A percentile compares a stretch with the other conserved stretches of the same genome.
These are phyloP conservation scores for Protomyces pachydermus DNA, from an alignment of 1,139 yeast species.

Conservation along the genomic window DNA sequence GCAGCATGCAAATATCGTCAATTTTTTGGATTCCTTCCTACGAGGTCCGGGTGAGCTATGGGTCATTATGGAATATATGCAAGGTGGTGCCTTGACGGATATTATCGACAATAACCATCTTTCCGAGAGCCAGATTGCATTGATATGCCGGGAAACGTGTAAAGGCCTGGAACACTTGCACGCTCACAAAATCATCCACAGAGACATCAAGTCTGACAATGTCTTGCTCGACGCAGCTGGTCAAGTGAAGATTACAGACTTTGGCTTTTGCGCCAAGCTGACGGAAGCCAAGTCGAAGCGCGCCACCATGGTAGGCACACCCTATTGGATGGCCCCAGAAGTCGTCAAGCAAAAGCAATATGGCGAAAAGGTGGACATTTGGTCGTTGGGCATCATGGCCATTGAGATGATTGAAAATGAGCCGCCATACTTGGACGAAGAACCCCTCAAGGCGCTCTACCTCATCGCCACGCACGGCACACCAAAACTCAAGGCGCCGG, in stretches of 20 bases:
- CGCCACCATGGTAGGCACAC: slow-evolving; percentile 98
- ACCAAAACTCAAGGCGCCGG: slow-evolving; percentile 88
- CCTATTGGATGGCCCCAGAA: slow-evolving; percentile 99
- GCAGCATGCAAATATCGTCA: slow-evolving; percentile 85
- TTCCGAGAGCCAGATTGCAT: slow-evolving; percentile 88
- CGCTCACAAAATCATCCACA: slow-evolving; percentile 83
- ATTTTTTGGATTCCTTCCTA: slow-evolving; percentile 79
- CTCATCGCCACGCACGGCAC: slow-evolving; percentile 96
- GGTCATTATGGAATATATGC: slow-evolving; percentile 97
- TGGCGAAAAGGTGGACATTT: slow-evolving; percentile 93
- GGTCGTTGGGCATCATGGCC: slow-evolving; percentile 98
- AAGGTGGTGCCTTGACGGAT: slow-evolving; percentile 83
- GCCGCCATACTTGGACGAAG: slow-evolving; percentile 95
- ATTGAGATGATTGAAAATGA: slow-evolving; percentile 98
- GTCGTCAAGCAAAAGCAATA: slow-evolving; percentile 75
- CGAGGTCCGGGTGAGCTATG: slow-evolving; percentile 59
- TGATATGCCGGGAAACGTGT: slow-evolving; percentile 84
- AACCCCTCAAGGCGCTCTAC: slow-evolving; percentile 81
- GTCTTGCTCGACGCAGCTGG: slow-evolving; percentile 81
- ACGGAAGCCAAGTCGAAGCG: slow-evolving; percentile 89
- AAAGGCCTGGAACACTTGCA: slow-evolving; percentile 90
- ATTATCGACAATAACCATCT: slow-evolving; percentile 72
- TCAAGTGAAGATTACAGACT: slow-evolving; percentile 91
- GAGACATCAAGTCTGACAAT: slow-evolving; percentile 94
- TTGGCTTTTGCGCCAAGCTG: slow-evolving; percentile 94